A percentile compares a stretch with the other conserved stretches of the same genome.
These are phyloP conservation scores for Plasmodium chabaudi DNA, from an alignment of 169 alveolate genomes.

Conservation along the genomic window DNA sequence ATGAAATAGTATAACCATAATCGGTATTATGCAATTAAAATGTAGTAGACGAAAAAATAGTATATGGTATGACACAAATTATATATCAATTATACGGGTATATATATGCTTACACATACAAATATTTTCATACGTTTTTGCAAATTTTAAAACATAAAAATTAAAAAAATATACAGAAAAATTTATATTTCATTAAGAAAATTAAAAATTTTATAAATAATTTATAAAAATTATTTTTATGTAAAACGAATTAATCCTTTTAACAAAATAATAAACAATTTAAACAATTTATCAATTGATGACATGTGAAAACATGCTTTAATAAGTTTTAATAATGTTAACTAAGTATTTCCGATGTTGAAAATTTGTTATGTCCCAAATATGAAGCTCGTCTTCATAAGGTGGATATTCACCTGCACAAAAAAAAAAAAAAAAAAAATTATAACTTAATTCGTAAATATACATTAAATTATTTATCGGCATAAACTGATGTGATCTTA, in stretches of 20 bases:
- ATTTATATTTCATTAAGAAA: neutral
- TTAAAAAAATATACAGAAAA: slow-evolving; percentile 9
- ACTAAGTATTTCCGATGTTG: slow-evolving; percentile 66
- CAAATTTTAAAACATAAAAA: slow-evolving; percentile 9
- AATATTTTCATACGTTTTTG: neutral
- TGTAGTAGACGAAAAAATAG: slow-evolving; percentile 2
- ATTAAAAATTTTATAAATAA: neutral
- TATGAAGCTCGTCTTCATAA: slow-evolving; percentile 74
- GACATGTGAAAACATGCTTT: neutral
- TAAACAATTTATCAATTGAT: neutral
- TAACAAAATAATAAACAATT: slow-evolving; percentile 2
- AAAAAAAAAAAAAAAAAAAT: slow-evolving; percentile 9
- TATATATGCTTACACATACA: neutral
- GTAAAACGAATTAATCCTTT: neutral
- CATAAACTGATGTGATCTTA: neutral
- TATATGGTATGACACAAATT: neutral
- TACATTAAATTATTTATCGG: no score
- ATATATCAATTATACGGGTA: neutral
- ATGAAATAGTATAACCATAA: neutral
- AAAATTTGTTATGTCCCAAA: slow-evolving; percentile 59
- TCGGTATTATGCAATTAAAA: neutral
- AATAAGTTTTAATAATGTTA: slow-evolving; percentile 58
- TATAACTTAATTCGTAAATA: neutral
- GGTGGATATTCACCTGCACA: slow-evolving; percentile 76
- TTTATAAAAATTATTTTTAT: neutral